These are phyloP conservation scores for Euphrasia arctica DNA, from an alignment of 305 asterid species.

Conservation along the genomic window DNA sequence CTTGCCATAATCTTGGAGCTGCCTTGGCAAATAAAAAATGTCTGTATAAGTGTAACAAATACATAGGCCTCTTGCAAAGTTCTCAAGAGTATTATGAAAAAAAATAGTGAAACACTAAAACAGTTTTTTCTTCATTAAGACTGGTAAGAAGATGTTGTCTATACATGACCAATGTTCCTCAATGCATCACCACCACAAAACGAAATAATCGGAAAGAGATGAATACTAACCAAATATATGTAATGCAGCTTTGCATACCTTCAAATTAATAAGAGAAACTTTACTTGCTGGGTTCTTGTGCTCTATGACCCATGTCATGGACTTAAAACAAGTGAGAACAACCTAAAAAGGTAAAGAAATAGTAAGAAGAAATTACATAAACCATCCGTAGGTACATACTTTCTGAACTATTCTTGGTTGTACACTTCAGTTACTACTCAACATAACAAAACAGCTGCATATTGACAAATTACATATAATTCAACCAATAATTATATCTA, in stretches of 20 bases:
- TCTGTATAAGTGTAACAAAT: conserved; percentile 27
- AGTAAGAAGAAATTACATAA: conserved; percentile 16
- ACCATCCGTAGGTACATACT: conserved; percentile 3
- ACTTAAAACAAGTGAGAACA: conserved; percentile 71
- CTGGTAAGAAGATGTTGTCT: conserved; percentile 5
- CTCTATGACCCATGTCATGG: conserved; percentile 82
- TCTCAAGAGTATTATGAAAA: conserved; percentile 10
- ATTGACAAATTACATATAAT: neutral
- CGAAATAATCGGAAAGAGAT: conserved; percentile 14
- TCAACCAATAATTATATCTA: conserved; percentile 19
- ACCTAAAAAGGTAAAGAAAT: conserved; percentile 41
- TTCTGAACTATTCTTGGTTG: conserved; percentile 9
- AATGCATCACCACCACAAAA: conserved; percentile 20
- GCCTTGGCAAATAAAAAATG: conserved; percentile 38
- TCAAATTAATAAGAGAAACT: conserved; percentile 68
- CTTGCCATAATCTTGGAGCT: conserved; percentile 79
- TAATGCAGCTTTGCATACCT: conserved; percentile 45
- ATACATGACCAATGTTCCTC: conserved; percentile 6
- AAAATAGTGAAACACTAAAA: neutral
- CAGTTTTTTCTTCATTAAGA: neutral
- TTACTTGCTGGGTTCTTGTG: conserved; percentile 50
- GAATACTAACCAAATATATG: conserved; percentile 6
- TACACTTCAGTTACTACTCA: neutral
- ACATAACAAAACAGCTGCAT: conserved; percentile 16
- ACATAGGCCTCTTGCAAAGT: conserved; percentile 16